A percentile compares a stretch with the other conserved stretches of the same genome.
These are phyloP conservation scores for Capillidium heterosporum DNA, from an alignment of 371 early-diverging fungal species.

Conservation along the genomic window DNA sequence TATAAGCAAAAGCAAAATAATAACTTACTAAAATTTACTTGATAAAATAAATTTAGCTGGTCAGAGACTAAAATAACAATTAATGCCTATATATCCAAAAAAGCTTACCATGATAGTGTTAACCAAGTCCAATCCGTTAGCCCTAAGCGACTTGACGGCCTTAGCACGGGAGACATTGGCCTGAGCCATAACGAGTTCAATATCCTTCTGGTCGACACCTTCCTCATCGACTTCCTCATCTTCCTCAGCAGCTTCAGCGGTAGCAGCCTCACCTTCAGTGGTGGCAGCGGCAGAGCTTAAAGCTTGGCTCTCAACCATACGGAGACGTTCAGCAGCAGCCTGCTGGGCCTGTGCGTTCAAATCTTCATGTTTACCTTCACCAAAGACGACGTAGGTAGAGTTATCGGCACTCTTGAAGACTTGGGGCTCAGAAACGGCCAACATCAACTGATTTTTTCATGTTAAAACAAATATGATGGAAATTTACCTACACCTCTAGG, in stretches of 20 bases:
- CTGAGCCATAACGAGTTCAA: slow-evolving; percentile 83
- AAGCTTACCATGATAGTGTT: slow-evolving; percentile 69
- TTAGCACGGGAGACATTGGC: slow-evolving; percentile 70
- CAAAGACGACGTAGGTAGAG: slow-evolving; percentile 93
- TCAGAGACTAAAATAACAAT: not conserved
- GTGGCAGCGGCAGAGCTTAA: slow-evolving; percentile 28
- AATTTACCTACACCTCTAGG: slow-evolving; percentile 41
- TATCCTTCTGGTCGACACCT: slow-evolving; percentile 79
- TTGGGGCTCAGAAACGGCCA: slow-evolving; percentile 76
- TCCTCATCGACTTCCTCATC: slow-evolving; percentile 38
- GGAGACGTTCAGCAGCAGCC: slow-evolving; percentile 39
- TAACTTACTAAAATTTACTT: no score
- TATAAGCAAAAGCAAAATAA: no score
- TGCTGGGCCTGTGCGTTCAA: slow-evolving; percentile 50
- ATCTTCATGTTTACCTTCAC: slow-evolving; percentile 85
- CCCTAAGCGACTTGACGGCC: slow-evolving; percentile 81
- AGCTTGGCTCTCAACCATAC: slow-evolving; percentile 2
- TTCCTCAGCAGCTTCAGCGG: slow-evolving; percentile 21
- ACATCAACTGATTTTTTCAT: slow-evolving; percentile 33
- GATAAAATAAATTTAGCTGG: no score
- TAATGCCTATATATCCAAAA: not conserved
- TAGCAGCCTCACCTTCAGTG: slow-evolving; percentile 24
- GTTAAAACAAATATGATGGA: not conserved
- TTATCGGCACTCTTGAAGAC: slow-evolving; percentile 80
- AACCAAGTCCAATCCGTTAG: slow-evolving; percentile 81